phyloP scores from a whole-genome alignment of 2,329 filamentous ascomycete genomes.

The Cladosporium sp. region DNA sequence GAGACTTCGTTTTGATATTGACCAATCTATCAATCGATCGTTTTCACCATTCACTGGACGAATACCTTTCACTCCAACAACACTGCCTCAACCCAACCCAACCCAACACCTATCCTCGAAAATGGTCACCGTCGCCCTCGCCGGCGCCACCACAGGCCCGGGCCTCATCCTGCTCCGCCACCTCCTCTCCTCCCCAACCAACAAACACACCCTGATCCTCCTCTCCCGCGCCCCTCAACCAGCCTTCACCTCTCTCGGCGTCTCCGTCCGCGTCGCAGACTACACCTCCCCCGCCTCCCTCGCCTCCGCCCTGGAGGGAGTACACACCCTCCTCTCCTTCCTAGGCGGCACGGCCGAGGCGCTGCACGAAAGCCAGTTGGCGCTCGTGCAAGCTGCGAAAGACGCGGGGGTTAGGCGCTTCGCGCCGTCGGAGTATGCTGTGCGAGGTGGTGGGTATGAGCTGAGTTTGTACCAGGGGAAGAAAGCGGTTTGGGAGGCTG shows the following conservation, averaged over 20 bases:
- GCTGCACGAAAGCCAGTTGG: slow-evolving; percentile 37
- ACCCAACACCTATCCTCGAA: not conserved
- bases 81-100: too few species aligned
- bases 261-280: slow-evolving; percentile 25
- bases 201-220: slow-evolving; percentile 22
- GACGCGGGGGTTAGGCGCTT: slow-evolving; percentile 58
- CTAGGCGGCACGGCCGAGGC: slow-evolving; percentile 20
- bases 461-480: slow-evolving; percentile 26
- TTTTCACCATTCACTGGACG: too few species aligned
- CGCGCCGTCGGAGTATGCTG: slow-evolving; percentile 55
- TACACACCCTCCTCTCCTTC: slow-evolving; percentile 30
- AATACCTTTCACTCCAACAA: too few species aligned
- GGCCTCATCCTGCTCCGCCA: slow-evolving; percentile 26
- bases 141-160: slow-evolving; percentile 27
- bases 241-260: slow-evolving; percentile 16
- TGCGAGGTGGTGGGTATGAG: slow-evolving; percentile 18
- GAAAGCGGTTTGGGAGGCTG: slow-evolving; percentile 23
- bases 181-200: not conserved
- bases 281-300: slow-evolving; percentile 25
- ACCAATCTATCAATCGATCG: too few species aligned
- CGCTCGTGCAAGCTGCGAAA: slow-evolving; percentile 54
- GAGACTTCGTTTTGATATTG: too few species aligned
- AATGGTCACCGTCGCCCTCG: slow-evolving; percentile 27
- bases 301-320: slow-evolving; percentile 20
- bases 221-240: slow-evolving; percentile 26